Conservation (phyloP, 345 rosid genomes). For the Luvunga scandens region DNA sequence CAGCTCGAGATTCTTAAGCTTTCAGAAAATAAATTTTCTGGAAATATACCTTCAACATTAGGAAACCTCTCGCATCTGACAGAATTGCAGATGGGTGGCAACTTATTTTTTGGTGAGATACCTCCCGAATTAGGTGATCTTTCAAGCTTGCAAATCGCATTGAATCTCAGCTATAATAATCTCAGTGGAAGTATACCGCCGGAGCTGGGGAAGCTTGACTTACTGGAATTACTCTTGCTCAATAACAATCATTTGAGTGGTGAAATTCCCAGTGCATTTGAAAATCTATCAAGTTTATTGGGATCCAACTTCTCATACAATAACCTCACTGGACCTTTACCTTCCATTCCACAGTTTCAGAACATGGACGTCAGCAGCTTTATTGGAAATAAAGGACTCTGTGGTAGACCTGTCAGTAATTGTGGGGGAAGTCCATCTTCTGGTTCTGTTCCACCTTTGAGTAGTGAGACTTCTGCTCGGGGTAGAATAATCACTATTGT, state of each 20-base stretch:
- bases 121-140: conserved; percentile 76
- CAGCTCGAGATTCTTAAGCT: conserved; percentile 85
- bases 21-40: conserved; percentile 81
- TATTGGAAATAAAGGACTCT: conserved; percentile 70
- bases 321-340: conserved; percentile 70
- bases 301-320: conserved; percentile 94
- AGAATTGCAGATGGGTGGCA: conserved; percentile 94
- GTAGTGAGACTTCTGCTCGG: conserved; percentile 23
- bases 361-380: conserved; percentile 61
- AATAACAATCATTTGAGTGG: conserved; percentile 80
- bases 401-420: conserved; percentile 61
- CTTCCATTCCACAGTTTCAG: conserved; percentile 51
- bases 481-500: conserved; percentile 59
- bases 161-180: conserved; percentile 82
- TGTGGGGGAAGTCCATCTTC: conserved; percentile 47
- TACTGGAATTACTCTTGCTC: conserved; percentile 64
- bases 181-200: conserved; percentile 71
- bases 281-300: conserved; percentile 63
- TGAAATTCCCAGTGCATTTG: conserved; percentile 66
- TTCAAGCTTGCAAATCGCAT: conserved; percentile 83
- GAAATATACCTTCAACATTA: conserved; percentile 58
- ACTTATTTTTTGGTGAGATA: conserved; percentile 67
- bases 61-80: conserved; percentile 75
- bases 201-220: conserved; percentile 70
- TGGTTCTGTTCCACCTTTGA: conserved; percentile 25